Evolutionary conservation across 371 early-diverging fungal genomes (phyloP).

Genomic region (Lichtheimia hyalospora): DNA sequence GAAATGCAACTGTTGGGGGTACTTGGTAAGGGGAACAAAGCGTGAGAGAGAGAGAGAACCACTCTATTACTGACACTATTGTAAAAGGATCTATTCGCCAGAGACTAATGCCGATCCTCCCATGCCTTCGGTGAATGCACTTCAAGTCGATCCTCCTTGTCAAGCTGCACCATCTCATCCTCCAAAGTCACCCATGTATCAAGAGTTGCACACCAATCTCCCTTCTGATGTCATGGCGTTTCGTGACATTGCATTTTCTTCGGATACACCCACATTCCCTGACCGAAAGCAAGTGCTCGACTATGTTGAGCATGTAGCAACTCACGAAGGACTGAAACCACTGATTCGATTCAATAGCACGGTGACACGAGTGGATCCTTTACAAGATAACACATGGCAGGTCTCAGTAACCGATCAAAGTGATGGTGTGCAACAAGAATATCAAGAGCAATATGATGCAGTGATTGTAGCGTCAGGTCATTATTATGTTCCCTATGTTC

Average conservation of each 20-base stretch:
- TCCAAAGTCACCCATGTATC: conserved; percentile 52
- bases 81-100: conserved; percentile 41
- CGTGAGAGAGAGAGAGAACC: neutral
- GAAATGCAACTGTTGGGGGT: conserved; percentile 38
- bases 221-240: conserved; percentile 60
- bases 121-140: conserved; percentile 36
- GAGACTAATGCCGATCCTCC: conserved; percentile 23
- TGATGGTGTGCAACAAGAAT: conserved; percentile 2
- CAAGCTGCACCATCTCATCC: conserved; percentile 6
- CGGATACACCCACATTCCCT: conserved; percentile 41
- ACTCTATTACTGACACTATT: neutral
- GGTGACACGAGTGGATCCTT: conserved; percentile 34
- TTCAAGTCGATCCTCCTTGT: conserved; percentile 30
- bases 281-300: conserved; percentile 39
- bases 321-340: conserved; percentile 19
- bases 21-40: conserved; percentile 35
- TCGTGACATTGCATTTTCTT: conserved; percentile 47
- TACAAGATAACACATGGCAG: conserved; percentile 19
- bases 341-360: conserved; percentile 45
- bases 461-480: conserved; percentile 64
- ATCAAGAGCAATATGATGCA: conserved; percentile 48
- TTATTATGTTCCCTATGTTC: conserved; percentile 55
- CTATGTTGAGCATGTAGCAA: conserved; percentile 45
- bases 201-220: conserved; percentile 59
- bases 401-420: conserved; percentile 13